Base-by-base conservation (phyloP, 371 early-diverging fungal species). In the Mortierella sp. region DNA sequence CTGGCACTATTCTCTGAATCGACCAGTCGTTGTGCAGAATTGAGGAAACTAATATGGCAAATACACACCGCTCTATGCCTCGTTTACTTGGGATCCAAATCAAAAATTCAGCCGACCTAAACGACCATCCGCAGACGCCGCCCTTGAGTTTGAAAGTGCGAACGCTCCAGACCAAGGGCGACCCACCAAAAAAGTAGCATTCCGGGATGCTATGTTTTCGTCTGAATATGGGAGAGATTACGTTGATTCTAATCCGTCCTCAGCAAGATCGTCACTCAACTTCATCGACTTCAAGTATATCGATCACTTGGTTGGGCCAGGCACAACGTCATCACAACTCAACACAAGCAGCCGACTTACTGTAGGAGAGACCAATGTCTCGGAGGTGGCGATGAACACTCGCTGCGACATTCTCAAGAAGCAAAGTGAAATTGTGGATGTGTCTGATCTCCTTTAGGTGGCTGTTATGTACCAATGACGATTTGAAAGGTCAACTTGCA, bases 251-350 rank as follows among this genome's bases (percentile, higher is more conserved):
- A 26, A 12, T 23, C 53, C 18, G 18, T 53, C 53, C 50, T 58
- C 52, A 16, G 16, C 48, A 26, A 48, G 66, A 46, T 66, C 52
- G 5, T 66, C 66, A 1, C 48, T 66, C 18, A 50, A 50, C 52
- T 58, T 58, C 15, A 58, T 66, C 37, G 66, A 66, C 43, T 30
- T 53, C 25, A 19, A 21, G 21, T 23, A 23, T 3, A 61, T 68
- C 47, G 57, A 68, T 16, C 68, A 68, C 30, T 52, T 68, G 44
- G 61, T 67, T 45, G 55, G 62, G 28, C 68, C 61, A 60, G 68
- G 62, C 21, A 61, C 68, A 43, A 61, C 57, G 12, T 67, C 67
- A 0, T 67, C 67, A n/a, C 37, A 44, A 25, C 60, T 60, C 43
- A 26, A 29, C n/a, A 67, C 67, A 67, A 43, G 28, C 15, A 23